A percentile compares a stretch with the other conserved stretches of the same genome.
phyloP scores from a whole-genome alignment of 2,329 filamentous ascomycete species.

The Pyricularia pennisetigena region DNA sequence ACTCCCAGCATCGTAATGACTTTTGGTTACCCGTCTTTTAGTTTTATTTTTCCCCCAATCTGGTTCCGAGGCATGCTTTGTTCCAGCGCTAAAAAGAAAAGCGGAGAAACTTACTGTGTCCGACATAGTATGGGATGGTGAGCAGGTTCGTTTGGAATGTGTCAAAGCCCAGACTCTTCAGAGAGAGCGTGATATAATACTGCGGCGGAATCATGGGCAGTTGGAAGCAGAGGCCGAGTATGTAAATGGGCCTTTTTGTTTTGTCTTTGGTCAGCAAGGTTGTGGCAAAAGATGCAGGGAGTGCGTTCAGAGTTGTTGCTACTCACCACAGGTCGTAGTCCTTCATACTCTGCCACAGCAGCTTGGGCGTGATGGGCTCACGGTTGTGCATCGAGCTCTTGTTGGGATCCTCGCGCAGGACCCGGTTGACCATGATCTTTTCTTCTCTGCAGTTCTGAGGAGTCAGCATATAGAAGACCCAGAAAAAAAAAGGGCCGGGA shows the following conservation, averaged over 20 bases:
- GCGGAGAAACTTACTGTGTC: conserved; percentile 14
- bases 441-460: conserved; percentile 30
- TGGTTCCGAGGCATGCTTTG: too few species aligned
- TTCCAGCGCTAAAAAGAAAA: not conserved
- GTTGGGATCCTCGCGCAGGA: conserved; percentile 47
- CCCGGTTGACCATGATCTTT: conserved; percentile 49
- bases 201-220: conserved; percentile 39
- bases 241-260: conserved; percentile 32
- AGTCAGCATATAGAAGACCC: too few species aligned
- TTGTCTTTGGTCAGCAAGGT: not conserved
- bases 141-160: conserved; percentile 55
- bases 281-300: too few species aligned
- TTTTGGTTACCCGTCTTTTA: conserved; percentile 4
- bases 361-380: conserved; percentile 37
- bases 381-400: conserved; percentile 54
- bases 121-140: conserved; percentile 41
- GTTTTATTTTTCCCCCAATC: too few species aligned
- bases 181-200: conserved; percentile 48
- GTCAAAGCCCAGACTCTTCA: conserved; percentile 46
- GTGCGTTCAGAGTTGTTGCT: not conserved
- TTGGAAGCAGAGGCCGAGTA: conserved; percentile 41
- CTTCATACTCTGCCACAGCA: conserved; percentile 39
- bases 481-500: too few species aligned
- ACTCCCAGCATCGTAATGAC: conserved; percentile 25
- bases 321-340: conserved; percentile 19